These are phyloP conservation scores for Solanum chmielewskii DNA, from an alignment of 257 asterid genomes.

Conservation along the genomic window DNA sequence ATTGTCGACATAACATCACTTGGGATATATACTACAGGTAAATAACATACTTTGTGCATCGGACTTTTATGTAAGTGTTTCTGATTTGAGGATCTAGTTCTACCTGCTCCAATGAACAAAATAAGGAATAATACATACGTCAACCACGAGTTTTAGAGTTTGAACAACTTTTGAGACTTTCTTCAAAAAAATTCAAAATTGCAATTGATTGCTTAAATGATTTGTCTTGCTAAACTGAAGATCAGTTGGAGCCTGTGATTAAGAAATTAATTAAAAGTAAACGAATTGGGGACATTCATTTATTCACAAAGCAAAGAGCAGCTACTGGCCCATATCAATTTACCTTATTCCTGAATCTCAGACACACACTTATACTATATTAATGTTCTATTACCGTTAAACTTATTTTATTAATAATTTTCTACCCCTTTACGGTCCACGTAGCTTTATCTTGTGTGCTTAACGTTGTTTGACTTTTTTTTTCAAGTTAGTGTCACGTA, in stretches of 20 bases:
- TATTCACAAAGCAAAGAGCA: neutral
- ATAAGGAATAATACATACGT: slow-evolving; percentile 6
- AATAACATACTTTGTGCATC: neutral
- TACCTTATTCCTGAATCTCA: no score
- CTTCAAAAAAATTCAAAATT: neutral
- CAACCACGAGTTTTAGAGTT: neutral
- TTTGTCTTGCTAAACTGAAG: neutral
- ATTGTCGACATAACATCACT: no score
- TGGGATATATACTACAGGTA: no score
- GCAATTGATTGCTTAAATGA: neutral
- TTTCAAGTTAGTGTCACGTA: no score
- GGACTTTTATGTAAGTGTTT: neutral
- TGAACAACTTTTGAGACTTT: neutral
- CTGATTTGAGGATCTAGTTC: slow-evolving; percentile 29
- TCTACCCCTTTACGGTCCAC: fast-evolving
- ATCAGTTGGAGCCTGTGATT: neutral
- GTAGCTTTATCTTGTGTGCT: no score
- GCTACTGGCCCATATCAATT: no score
- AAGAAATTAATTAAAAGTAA: neutral
- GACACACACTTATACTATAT: no score
- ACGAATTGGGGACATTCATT: no score
- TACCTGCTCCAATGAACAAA: slow-evolving; percentile 37
- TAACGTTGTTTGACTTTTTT: no score
- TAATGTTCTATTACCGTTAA: no score
- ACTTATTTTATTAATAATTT: no score